Evolutionary conservation across 371 early-diverging fungal genomes (phyloP), one percentile per base, ranked within the genome.

Genomic region (Haplosporangium sp.): DNA sequence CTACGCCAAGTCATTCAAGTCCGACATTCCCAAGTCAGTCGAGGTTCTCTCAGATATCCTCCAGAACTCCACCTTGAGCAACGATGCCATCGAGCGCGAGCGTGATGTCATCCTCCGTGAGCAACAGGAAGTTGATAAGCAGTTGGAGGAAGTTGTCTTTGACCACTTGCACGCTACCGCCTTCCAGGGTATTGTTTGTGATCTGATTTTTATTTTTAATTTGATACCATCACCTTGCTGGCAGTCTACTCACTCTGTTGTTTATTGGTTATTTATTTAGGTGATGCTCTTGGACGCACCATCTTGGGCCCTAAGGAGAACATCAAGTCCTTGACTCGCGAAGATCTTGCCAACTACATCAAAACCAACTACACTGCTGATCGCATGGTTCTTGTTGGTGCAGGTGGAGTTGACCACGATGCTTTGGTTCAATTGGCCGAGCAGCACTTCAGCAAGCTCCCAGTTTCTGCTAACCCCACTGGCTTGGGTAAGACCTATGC

Each of bases 351-450:
- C 61, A 85, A 91, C 73, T 99, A 97, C 85, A 94, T 97, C 83
- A 88, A 87, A 73, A 88, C 90, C 72, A 93, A 98, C 89, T 99
- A 98, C 88, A 95, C 96, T n/a, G 94, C 96, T 39, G 96, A 97
- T 72, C 92, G 98, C 78, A 96, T 98, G 95, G 97, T 98, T 40
- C 88, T 98, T 40, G 95, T 95, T 35, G 98, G 95, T 55, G 91
- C 98, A 27, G 99, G 99, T 75, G 95, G 92, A 68, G 92, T 99
- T 69, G 93, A 96, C 68, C 99, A 99, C 86, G 98, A 96, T 72
- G 91, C 92, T 40, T 88, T 99, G 47, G 97, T 97, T 57, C 87
- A 89, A 75, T 89, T 97, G 38, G 98, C 98, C 19, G 93, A 96
- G 84, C 85, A 91, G 82, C 92, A 95, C 87, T 98, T 99, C 88